phyloP scores from a whole-genome alignment of 2,329 filamentous ascomycete genomes.

The Sporothrix brunneoviolacea region DNA sequence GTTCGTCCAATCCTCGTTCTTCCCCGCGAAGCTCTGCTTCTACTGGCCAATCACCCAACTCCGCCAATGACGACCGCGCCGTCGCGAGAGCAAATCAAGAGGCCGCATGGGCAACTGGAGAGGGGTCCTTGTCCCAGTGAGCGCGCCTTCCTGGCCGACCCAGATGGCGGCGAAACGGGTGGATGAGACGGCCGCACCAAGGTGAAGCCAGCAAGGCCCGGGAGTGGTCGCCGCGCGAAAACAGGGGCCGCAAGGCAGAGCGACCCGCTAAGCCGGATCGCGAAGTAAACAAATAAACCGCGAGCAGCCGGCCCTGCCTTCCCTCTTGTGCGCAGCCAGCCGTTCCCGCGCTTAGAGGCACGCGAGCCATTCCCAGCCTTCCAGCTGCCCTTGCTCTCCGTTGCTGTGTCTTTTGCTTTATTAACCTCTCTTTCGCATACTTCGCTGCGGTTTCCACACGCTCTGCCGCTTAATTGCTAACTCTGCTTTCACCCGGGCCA shows the following conservation, averaged over 20 bases:
- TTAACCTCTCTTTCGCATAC: no score
- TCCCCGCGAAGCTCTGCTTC: conserved; percentile 5
- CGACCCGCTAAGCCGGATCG: conserved; percentile 14
- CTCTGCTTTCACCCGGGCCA: background rate
- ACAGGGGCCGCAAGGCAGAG: background rate
- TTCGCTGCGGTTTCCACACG: no score
- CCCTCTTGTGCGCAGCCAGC: background rate
- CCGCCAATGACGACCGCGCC: conserved; percentile 24
- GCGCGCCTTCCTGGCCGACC: background rate
- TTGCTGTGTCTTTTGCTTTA: no score
- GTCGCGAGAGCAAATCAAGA: conserved; percentile 15
- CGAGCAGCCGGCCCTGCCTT: background rate
- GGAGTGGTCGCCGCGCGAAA: background rate
- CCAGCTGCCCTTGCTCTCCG: no score
- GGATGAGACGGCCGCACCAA: conserved; percentile 7
- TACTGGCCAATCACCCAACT: conserved; percentile 24
- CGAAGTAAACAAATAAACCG: conserved; percentile 18
- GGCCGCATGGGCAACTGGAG: conserved; percentile 5
- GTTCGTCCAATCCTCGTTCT: conserved; percentile 21
- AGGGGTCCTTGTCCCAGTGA: background rate
- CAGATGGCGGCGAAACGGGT: conserved; percentile 2
- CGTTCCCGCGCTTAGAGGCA: background rate
- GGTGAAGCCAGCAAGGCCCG: background rate
- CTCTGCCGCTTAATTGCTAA: conserved; percentile 4
- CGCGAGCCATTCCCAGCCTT: background rate